phyloP scores from a whole-genome alignment of 768 basidiomycete species.

The Suillus sp. region DNA sequence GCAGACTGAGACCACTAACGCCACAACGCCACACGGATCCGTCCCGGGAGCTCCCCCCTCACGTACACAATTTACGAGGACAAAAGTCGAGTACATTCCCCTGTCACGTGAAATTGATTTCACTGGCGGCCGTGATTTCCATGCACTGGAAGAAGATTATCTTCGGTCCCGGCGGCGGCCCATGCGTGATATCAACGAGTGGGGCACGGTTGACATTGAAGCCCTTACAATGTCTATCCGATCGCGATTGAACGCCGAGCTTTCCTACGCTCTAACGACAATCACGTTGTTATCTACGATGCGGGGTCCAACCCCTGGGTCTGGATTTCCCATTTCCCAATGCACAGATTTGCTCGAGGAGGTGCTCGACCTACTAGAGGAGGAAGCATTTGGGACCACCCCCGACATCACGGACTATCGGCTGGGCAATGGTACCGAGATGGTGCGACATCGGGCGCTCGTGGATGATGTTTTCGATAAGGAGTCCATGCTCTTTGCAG shows the following conservation, averaged over 20 bases:
- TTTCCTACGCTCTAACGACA: conserved; percentile 89
- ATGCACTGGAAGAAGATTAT: conserved; percentile 64
- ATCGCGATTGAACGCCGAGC: conserved; percentile 78
- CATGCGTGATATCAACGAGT: conserved; percentile 76
- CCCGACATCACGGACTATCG: conserved; percentile 30
- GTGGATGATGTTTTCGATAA: conserved; percentile 58
- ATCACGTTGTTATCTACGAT: conserved; percentile 80
- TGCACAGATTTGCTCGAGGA: conserved; percentile 86
- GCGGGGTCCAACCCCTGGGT: conserved; percentile 56
- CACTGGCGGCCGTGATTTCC: conserved; percentile 80
- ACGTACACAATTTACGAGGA: conserved; percentile 57
- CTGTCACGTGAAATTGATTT: conserved; percentile 74
- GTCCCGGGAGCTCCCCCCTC: conserved; percentile 38
- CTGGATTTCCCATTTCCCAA: conserved; percentile 73
- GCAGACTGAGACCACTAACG: background rate
- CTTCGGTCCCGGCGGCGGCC: conserved; percentile 52
- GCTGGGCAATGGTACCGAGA: conserved; percentile 34
- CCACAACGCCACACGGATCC: conserved; percentile 23
- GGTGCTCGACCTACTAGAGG: conserved; percentile 83
- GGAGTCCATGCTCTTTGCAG: conserved; percentile 61
- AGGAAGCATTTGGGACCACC: conserved; percentile 68
- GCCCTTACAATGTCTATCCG: conserved; percentile 92
- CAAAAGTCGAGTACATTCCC: conserved; percentile 89
- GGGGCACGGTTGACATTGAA: conserved; percentile 90
- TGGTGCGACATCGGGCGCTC: conserved; percentile 69